Conservation (phyloP, 2,329 filamentous ascomycete genomes). For the Tetracladium maxilliforme region DNA sequence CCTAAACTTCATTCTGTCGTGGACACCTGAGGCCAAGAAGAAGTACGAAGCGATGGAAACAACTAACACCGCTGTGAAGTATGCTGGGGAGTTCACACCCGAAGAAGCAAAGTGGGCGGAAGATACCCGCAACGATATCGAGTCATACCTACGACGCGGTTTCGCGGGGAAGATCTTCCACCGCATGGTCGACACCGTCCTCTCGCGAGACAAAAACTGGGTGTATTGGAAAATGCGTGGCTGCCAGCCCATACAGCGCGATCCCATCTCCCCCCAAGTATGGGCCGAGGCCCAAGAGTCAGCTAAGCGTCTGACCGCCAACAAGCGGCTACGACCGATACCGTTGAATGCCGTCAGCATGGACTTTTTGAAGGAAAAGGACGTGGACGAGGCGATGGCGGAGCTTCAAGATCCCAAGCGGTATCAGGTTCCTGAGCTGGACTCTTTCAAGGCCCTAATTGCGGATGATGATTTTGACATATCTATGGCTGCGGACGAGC, state of each 20-base stretch:
- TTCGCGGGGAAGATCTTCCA: slow-evolving; percentile 84
- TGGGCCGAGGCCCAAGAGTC: slow-evolving; percentile 56
- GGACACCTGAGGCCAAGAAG: slow-evolving; percentile 69
- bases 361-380: slow-evolving; percentile 60
- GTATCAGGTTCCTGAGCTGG: slow-evolving; percentile 54
- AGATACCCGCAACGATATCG: slow-evolving; percentile 64
- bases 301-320: slow-evolving; percentile 51
- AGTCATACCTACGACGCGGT: slow-evolving; percentile 68
- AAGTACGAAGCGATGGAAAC: slow-evolving; percentile 52
- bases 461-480: slow-evolving; percentile 73
- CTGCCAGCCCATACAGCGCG: slow-evolving; percentile 73
- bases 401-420: slow-evolving; percentile 52
- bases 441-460: slow-evolving; percentile 59
- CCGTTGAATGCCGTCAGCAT: slow-evolving; percentile 63
- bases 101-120: slow-evolving; percentile 82
- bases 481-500: slow-evolving; percentile 53
- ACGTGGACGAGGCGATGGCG: slow-evolving; percentile 46
- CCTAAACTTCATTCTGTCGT: slow-evolving; percentile 86
- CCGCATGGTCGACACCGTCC: slow-evolving; percentile 90
- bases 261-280: slow-evolving; percentile 51
- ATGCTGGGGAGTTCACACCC: slow-evolving; percentile 56
- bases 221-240: slow-evolving; percentile 95
- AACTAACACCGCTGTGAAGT: slow-evolving; percentile 73
- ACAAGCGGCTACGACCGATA: slow-evolving; percentile 52
- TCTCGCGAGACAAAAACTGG: slow-evolving; percentile 96